phyloP scores from a whole-genome alignment of 2,329 filamentous ascomycete genomes.

The Fusarium duplospermum region DNA sequence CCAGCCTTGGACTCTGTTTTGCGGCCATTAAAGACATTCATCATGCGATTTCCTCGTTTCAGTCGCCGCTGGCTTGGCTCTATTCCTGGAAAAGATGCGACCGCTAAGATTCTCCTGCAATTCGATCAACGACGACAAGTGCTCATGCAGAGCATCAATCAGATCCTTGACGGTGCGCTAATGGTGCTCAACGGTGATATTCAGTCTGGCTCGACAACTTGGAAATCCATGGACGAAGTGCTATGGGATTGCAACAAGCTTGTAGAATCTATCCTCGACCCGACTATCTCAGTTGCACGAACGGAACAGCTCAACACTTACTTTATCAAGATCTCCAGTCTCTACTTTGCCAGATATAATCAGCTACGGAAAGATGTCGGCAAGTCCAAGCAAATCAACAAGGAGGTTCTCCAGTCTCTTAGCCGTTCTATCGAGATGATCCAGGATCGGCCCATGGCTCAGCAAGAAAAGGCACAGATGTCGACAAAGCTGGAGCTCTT shows the following conservation, averaged over 20 bases:
- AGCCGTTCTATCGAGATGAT: constrained; percentile 73
- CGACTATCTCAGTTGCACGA: constrained; percentile 44
- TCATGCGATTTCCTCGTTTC: constrained; percentile 70
- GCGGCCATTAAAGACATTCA: constrained; percentile 64
- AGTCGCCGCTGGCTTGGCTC: constrained; percentile 71
- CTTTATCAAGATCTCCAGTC: constrained; percentile 75
- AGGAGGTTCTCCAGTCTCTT: constrained; percentile 65
- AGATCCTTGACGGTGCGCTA: constrained; percentile 70
- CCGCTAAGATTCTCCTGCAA: constrained; percentile 68
- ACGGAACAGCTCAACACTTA: constrained; percentile 57
- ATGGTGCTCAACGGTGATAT: constrained; percentile 66
- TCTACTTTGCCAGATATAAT: constrained; percentile 75
- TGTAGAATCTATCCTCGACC: constrained; percentile 63
- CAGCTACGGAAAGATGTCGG: constrained; percentile 59
- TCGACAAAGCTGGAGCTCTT: constrained; percentile 74
- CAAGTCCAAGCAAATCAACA: constrained; percentile 51
- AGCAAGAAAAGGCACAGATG: constrained; percentile 70
- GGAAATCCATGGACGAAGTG: constrained; percentile 67
- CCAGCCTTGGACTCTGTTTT: constrained; percentile 38
- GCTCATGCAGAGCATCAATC: constrained; percentile 63
- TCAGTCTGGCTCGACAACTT: constrained; percentile 59
- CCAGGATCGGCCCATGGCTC: constrained; percentile 62
- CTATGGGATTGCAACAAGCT: constrained; percentile 67
- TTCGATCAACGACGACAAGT: constrained; percentile 70
- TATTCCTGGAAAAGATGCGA: constrained; percentile 61